These are phyloP conservation scores for Fusarium nelsonii DNA, from an alignment of 2,329 filamentous ascomycete genomes.

Conservation along the genomic window DNA sequence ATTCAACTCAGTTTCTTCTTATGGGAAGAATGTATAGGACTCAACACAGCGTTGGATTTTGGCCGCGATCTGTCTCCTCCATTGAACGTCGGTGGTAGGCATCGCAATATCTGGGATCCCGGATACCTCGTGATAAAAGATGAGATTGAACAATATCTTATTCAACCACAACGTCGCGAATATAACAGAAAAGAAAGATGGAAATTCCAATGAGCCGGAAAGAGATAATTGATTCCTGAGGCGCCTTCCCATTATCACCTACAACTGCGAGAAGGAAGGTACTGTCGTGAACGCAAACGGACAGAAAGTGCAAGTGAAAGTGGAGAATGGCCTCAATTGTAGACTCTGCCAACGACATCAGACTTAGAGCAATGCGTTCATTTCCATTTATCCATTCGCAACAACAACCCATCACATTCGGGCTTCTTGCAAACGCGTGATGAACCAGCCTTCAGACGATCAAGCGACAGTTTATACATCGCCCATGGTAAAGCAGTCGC, in stretches of 20 bases:
- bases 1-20: background rate
- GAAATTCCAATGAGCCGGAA: background rate
- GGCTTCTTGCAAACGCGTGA: too few relatives aligned
- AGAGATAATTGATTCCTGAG: background rate
- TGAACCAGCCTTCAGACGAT: rapidly evolving
- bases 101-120: conserved; percentile 7
- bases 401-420: background rate
- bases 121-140: background rate
- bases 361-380: background rate
- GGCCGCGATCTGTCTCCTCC: background rate
- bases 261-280: conserved; percentile 5
- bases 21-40: background rate
- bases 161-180: too few relatives aligned
- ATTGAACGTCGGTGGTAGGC: conserved; percentile 10
- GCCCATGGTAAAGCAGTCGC: conserved; percentile 11
- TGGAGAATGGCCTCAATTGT: conserved; percentile 9
- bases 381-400: background rate
- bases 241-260: background rate
- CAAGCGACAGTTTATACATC: background rate
- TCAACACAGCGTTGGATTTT: background rate
- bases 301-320: conserved; percentile 7
- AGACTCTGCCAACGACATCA: background rate
- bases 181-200: background rate
- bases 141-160: background rate
- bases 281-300: conserved; percentile 21